Conservation (phyloP, 2,329 filamentous ascomycete genomes). For the Magnaporthiopsis incrustans region DNA sequence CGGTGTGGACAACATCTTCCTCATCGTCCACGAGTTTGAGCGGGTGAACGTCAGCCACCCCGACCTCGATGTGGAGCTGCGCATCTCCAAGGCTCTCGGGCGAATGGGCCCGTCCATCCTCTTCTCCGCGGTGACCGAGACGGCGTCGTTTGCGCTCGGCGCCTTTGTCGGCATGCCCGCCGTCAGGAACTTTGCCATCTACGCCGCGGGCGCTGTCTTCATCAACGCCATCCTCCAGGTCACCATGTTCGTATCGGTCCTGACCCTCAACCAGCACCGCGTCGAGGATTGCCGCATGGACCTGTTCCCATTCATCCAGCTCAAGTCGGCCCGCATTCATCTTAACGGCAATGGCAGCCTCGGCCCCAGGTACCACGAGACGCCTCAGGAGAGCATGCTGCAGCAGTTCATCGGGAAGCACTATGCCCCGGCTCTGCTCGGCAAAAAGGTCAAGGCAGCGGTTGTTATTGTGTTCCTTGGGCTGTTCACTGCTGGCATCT, state of each 20-base stretch:
- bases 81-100: conserved; percentile 81
- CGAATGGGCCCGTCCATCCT: conserved; percentile 96
- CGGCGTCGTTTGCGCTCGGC: conserved; percentile 83
- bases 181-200: conserved; percentile 93
- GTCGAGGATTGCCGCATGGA: conserved; percentile 86
- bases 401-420: conserved; percentile 84
- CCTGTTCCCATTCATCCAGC: conserved; percentile 81
- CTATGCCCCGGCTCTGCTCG: conserved; percentile 77
- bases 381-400: conserved; percentile 73
- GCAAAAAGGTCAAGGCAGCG: conserved; percentile 68
- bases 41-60: conserved; percentile 87
- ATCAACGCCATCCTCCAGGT: conserved; percentile 97
- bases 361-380: conserved; percentile 57
- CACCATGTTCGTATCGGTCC: conserved; percentile 91
- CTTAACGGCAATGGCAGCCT: conserved; percentile 50
- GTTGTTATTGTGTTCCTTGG: conserved; percentile 80
- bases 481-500: conserved; percentile 76
- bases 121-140: conserved; percentile 91
- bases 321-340: conserved; percentile 65
- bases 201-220: conserved; percentile 90
- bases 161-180: conserved; percentile 96
- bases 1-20: conserved; percentile 96
- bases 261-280: conserved; percentile 83
- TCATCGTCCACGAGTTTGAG: conserved; percentile 97
- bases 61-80: conserved; percentile 77